Evolutionary conservation across 164 flowering plant species (phyloP), one percentile per base, ranked within the genome.

Genomic region (Sedum album): DNA sequence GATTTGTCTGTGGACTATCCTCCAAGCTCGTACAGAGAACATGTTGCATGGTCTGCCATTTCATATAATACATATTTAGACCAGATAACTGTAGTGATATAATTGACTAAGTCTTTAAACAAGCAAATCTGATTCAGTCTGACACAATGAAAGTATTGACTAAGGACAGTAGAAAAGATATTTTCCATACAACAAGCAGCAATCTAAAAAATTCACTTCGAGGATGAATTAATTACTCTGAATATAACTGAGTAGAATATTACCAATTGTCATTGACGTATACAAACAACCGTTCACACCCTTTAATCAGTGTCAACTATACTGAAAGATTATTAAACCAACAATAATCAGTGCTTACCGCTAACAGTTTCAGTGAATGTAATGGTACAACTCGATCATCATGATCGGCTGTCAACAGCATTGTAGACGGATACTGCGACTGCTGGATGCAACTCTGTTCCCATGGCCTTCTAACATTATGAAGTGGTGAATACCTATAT

Each of bases 371-470:
- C 80, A 95, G 74, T 1, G 99, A 82, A 79, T 95, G 99, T 31
- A 95, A 71, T 48, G 99, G 99, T 69, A 95, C 98, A 38, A 95
- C 99, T 35, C 99, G 81, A 68, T 95, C 99, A 81, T 95, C 99
- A 72, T 95, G 99, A 79, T 95, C 99, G 68, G 99, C 99, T 7
- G 99, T 92, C 82, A 95, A 79, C 33, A 95, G 71, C 97, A 95
- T 88, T 72, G 91, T 90, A 25, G 99, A 41, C 23, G 99, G 99
- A 68, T 92, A 95, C 73, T 92, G 97, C 46, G 49, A 60, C 39
- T 73, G 57, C 66, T 68, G 67, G 75, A 74, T 82, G 53, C 76
- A 70, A 49, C 69, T 69, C 69, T 76, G 70, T 67, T 95, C 98
- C 99, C 99, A 92, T 62, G 97, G 99, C 72, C 91, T 84, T 73